These are phyloP conservation scores for Thyridium curvatum DNA, from an alignment of 2,329 filamentous ascomycete species.

Conservation along the genomic window DNA sequence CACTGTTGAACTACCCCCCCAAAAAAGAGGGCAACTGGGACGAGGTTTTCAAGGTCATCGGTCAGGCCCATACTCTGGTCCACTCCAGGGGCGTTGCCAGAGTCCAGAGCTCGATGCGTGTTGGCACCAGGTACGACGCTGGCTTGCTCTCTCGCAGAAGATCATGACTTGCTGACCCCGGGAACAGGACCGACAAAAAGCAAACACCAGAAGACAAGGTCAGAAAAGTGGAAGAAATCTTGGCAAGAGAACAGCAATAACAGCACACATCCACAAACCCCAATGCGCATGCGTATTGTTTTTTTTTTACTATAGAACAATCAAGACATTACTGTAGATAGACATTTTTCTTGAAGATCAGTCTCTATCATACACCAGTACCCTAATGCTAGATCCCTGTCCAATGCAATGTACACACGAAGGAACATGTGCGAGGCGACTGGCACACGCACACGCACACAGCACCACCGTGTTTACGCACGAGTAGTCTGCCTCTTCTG, in stretches of 20 bases:
- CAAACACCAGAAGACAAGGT: slow-evolving; percentile 81
- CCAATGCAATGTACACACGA: too few species aligned
- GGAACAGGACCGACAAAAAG: slow-evolving; percentile 69
- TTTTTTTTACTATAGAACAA: too few species aligned
- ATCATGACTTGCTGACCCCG: neutral
- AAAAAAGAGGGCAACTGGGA: slow-evolving; percentile 84
- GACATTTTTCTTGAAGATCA: too few species aligned
- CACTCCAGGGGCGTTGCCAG: slow-evolving; percentile 72
- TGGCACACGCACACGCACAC: too few species aligned
- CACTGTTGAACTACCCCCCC: too few species aligned
- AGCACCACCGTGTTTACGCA: slow-evolving; percentile 25
- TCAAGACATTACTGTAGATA: too few species aligned
- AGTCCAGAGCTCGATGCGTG: slow-evolving; percentile 83
- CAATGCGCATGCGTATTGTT: too few species aligned
- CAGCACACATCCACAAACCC: too few species aligned
- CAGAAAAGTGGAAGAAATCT: slow-evolving; percentile 46
- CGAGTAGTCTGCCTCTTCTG: slow-evolving; percentile 50
- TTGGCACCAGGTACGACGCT: slow-evolving; percentile 79
- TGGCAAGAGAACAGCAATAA: slow-evolving; percentile 22
- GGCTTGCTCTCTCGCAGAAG: slow-evolving; percentile 16
- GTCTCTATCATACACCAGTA: too few species aligned
- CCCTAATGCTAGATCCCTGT: too few species aligned
- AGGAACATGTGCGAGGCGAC: too few species aligned
- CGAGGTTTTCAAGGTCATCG: slow-evolving; percentile 75
- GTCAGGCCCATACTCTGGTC: slow-evolving; percentile 75